Base-by-base conservation (phyloP, 176 grass and related monocot genomes). In the Poa pratensis region DNA sequence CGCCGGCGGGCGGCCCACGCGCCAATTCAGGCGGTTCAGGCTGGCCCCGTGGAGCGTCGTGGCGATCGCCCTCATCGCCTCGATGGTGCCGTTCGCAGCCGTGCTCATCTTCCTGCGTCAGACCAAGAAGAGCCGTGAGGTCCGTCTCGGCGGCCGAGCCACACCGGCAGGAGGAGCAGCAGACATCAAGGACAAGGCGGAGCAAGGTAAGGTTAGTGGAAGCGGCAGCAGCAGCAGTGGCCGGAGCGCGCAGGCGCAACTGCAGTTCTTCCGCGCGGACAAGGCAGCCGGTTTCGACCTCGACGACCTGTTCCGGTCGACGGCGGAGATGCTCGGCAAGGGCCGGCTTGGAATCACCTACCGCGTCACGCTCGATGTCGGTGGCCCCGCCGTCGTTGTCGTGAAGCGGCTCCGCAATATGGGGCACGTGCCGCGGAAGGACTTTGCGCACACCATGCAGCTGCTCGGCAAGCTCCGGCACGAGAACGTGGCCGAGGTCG, bases 341-440 rank as follows among this genome's bases (percentile, higher is more conserved):
- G 96, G 96, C 27, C 77, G 86, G 60, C 32, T 96, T 15, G 96
- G 96, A 46, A 96, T 89, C 77, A 94, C 96, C n/a, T 99, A 92
- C 75, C 87, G 79, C 67, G 93, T 94, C 24, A 82, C 84, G 4
- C 87, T 99, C 3, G 71, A 82, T 20, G 84, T 69, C 35, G 71
- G 88, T 42, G 86, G 79, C 55, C 27, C 60, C 49, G 75, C 46
- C 55, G 86, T 84, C 8, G 78, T 94, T 28, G 83, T 89, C 2
- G 96, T 96, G 65, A 99, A 99, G 93, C 92, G 93, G 83, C 81
- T 96, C 73, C 91, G 91, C 75, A 96, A 92, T 83, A 88, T 92
- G 89, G 58, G 83, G 20, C 84, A 68, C 46, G 88, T 94, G 77
- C 52, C 83, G 11, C 89, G 92, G 74, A 87, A 77, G 87, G 96